phyloP scores from a whole-genome alignment of 306 rosid species.

The Quercus engelmannii region DNA sequence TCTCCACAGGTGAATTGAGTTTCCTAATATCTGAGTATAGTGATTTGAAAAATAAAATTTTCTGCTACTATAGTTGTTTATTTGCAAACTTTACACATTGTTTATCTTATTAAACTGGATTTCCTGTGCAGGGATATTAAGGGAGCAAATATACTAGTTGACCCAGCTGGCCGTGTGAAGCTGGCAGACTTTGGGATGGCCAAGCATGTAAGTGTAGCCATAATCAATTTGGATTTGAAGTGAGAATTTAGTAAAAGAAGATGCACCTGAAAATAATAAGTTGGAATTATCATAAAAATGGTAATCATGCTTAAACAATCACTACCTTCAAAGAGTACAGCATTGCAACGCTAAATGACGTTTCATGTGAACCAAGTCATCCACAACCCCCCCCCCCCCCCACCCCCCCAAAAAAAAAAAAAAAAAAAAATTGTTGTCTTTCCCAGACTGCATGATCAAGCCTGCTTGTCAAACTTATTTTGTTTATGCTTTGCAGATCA shows the following conservation, averaged over 20 bases:
- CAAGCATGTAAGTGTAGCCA: slow-evolving; percentile 78
- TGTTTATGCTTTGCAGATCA: slow-evolving; percentile 54
- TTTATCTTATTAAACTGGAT: slow-evolving; percentile 19
- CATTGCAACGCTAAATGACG: neutral
- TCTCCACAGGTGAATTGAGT: slow-evolving; percentile 75
- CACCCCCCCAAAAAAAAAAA: no score
- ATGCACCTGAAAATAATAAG: neutral
- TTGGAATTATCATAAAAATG: slow-evolving; percentile 4
- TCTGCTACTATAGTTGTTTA: slow-evolving; percentile 6
- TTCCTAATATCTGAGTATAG: slow-evolving; percentile 16
- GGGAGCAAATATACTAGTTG: slow-evolving; percentile 98
- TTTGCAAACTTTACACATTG: slow-evolving; percentile 11
- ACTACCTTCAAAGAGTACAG: neutral
- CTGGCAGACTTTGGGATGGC: slow-evolving; percentile 99
- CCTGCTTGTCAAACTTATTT: slow-evolving; percentile 25
- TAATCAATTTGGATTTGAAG: slow-evolving; percentile 8
- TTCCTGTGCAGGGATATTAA: slow-evolving; percentile 79
- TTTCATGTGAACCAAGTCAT: neutral
- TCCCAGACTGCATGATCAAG: slow-evolving; percentile 17
- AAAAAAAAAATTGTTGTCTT: neutral
- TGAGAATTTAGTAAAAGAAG: neutral
- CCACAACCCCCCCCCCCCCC: no score
- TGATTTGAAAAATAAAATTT: slow-evolving; percentile 10
- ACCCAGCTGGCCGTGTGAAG: slow-evolving; percentile 90
- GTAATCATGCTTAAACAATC: slow-evolving; percentile 8